These are phyloP conservation scores for Dactylorhiza incarnata DNA, from an alignment of 106 monocot genomes.

Conservation along the genomic window DNA sequence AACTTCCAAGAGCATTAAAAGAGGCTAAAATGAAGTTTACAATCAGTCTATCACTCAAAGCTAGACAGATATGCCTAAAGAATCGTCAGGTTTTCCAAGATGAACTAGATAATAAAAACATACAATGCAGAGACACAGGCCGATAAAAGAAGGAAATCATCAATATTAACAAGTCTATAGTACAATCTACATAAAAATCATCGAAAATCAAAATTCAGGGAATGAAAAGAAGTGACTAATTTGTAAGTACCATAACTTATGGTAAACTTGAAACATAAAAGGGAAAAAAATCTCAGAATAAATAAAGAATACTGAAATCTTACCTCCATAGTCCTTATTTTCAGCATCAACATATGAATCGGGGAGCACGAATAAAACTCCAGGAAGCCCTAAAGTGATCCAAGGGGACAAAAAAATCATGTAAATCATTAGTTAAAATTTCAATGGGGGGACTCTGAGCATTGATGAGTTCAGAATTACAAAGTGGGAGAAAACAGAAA, in stretches of 20 bases:
- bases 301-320: background rate
- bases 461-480: background rate
- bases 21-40: background rate
- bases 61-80: background rate
- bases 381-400: constrained; percentile 57
- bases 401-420: background rate
- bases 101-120: background rate
- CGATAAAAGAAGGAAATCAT: too few relatives aligned
- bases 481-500: background rate
- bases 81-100: background rate
- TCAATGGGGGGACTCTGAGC: background rate
- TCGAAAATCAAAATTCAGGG: background rate
- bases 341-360: constrained; percentile 90
- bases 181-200: background rate
- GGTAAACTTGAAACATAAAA: background rate
- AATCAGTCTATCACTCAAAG: background rate
- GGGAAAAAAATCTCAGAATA: background rate
- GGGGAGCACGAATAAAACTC: constrained; percentile 84
- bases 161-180: too few relatives aligned
- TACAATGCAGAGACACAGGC: background rate
- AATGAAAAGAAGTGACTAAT: background rate
- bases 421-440: background rate
- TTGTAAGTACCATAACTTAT: background rate
- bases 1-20: too few relatives aligned
- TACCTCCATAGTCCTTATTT: constrained; percentile 88